Evolutionary conservation across 2,329 filamentous ascomycete genomes (phyloP).

Genomic region (Leptographium galeiforme): DNA sequence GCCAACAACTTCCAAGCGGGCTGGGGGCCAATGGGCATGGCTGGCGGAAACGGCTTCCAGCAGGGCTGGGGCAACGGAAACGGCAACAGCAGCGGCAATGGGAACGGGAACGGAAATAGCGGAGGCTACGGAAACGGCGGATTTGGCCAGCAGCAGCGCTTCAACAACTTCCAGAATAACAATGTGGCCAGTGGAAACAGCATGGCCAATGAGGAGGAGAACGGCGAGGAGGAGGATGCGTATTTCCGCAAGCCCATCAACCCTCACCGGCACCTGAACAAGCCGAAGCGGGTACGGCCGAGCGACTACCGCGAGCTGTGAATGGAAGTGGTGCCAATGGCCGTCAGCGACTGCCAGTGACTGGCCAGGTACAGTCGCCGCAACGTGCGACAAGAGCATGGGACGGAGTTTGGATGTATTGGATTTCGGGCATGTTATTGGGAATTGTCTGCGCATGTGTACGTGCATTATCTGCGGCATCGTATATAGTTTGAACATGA

Average conservation of each 20-base stretch:
- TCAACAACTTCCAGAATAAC: constrained; percentile 5
- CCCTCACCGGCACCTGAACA: constrained; percentile 76
- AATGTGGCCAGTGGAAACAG: neutral
- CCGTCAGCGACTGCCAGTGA: too few relatives aligned
- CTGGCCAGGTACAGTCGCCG: too few relatives aligned
- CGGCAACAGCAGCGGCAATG: neutral
- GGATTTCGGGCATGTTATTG: too few relatives aligned
- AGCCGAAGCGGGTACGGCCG: constrained; percentile 65
- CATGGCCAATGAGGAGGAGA: constrained; percentile 10
- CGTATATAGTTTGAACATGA: too few relatives aligned
- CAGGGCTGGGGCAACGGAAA: constrained; percentile 1
- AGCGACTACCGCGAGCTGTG: constrained; percentile 83
- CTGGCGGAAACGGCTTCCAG: constrained; percentile 13
- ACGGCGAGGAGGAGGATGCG: constrained; percentile 67
- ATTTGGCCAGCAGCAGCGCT: constrained; percentile 2
- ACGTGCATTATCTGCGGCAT: too few relatives aligned
- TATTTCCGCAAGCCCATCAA: constrained; percentile 96
- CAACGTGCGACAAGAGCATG: too few relatives aligned
- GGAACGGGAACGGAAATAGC: neutral
- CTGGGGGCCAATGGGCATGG: constrained; percentile 14
- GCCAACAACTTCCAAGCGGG: neutral
- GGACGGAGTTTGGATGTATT: too few relatives aligned
- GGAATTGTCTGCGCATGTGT: too few relatives aligned
- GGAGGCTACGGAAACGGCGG: neutral
- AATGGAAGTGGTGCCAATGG: constrained; percentile 6